phyloP scores from a whole-genome alignment of 164 flowering plant species.

The Stephania yunnanensis region DNA sequence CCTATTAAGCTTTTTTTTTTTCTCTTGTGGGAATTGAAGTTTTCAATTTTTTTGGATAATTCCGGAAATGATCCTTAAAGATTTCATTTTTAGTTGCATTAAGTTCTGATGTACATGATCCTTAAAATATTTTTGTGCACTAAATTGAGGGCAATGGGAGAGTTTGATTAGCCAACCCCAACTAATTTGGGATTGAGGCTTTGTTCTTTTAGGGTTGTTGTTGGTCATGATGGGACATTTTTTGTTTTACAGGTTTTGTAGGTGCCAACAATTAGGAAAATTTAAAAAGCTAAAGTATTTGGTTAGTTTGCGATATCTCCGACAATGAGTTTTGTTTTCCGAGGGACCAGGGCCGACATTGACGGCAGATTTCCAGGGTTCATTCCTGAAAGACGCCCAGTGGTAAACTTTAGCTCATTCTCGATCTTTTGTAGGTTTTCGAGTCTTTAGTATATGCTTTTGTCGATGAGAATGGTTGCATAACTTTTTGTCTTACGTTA shows the following conservation, averaged over 20 bases:
- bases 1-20: no score
- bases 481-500: not conserved
- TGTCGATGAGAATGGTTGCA: not conserved
- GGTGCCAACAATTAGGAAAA: not conserved
- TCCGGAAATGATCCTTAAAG: not conserved
- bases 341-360: slow-evolving; percentile 67
- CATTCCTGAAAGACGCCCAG: slow-evolving; percentile 63
- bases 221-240: not conserved
- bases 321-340: slow-evolving; percentile 73
- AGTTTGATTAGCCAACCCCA: not conserved
- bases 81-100: no score
- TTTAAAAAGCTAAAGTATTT: not conserved
- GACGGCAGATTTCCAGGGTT: slow-evolving; percentile 70
- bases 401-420: slow-evolving; percentile 37
- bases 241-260: not conserved
- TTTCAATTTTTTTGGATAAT: not conserved
- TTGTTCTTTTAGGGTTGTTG: not conserved
- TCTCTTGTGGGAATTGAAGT: no score
- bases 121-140: no score
- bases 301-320: slow-evolving; percentile 3
- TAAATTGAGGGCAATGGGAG: no score
- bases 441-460: not conserved
- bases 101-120: no score
- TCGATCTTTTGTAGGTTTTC: not conserved
- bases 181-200: not conserved